Percentiles rank a stretch among this genome's conserved stretches.
Evolutionary conservation across 495 filamentous ascomycete genomes (phyloP).

Genomic region (Aspergillus baeticus): DNA sequence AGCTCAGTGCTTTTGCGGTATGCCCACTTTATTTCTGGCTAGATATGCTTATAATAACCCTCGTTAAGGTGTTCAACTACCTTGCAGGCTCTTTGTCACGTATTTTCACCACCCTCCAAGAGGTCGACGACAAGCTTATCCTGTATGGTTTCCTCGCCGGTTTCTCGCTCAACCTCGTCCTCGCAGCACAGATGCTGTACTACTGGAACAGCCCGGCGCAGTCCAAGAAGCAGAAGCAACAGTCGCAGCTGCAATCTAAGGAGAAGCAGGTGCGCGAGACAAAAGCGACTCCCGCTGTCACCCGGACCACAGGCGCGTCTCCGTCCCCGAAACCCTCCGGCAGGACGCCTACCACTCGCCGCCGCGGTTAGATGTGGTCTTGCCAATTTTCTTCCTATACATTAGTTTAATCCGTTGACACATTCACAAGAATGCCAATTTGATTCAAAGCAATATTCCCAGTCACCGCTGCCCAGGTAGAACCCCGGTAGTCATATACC

Average conservation of each 20-base stretch:
- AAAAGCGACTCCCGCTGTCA: slow-evolving; percentile 32
- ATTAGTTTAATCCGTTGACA: background rate
- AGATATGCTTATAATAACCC: slow-evolving; percentile 7
- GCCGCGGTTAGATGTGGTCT: slow-evolving; percentile 42
- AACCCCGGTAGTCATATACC: slow-evolving; percentile 54
- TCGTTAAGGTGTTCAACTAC: slow-evolving; percentile 89
- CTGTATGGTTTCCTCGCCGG: slow-evolving; percentile 90
- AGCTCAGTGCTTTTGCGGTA: slow-evolving; percentile 94
- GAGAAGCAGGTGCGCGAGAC: slow-evolving; percentile 30
- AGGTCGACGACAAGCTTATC: slow-evolving; percentile 93
- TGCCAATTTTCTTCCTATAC: slow-evolving; percentile 7
- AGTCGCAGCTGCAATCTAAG: slow-evolving; percentile 38
- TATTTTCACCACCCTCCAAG: slow-evolving; percentile 95
- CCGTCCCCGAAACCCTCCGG: slow-evolving; percentile 23
- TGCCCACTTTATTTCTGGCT: slow-evolving; percentile 32
- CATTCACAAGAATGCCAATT: background rate
- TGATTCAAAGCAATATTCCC: background rate
- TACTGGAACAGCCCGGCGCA: slow-evolving; percentile 79
- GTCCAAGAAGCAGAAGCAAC: slow-evolving; percentile 41
- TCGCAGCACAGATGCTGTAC: slow-evolving; percentile 90
- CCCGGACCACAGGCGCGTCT: slow-evolving; percentile 30
- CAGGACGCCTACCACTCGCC: slow-evolving; percentile 46
- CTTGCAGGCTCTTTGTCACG: slow-evolving; percentile 85
- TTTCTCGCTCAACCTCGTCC: slow-evolving; percentile 79
- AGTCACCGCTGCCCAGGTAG: slow-evolving; percentile 29